Evolutionary conservation across 768 basidiomycete species (phyloP).

Genomic region (Trametes meyenii): DNA sequence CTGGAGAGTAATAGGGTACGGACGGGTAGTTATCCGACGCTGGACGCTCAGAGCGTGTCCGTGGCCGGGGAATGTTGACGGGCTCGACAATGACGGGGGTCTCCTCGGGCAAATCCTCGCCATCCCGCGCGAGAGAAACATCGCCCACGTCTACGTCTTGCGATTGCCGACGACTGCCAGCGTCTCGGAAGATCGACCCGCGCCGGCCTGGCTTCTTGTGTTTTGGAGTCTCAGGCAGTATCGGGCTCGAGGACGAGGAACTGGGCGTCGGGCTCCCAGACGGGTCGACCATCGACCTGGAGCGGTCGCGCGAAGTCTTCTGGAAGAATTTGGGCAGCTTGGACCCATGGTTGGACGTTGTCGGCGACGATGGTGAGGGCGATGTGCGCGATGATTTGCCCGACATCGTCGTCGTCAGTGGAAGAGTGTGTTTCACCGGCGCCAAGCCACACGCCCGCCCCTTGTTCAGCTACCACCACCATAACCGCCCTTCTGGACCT

Average conservation of each 20-base stretch:
- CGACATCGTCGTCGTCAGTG: conserved; percentile 46
- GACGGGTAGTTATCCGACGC: conserved; percentile 47
- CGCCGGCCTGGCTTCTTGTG: conserved; percentile 34
- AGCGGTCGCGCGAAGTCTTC: conserved; percentile 63
- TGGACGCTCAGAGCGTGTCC: conserved; percentile 61
- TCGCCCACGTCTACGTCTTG: conserved; percentile 36
- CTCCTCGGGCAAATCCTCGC: conserved; percentile 48
- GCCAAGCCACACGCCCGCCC: conserved; percentile 1
- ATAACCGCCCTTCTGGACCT: neutral
- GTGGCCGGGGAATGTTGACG: conserved; percentile 52
- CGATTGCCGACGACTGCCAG: conserved; percentile 26
- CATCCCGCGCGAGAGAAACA: conserved; percentile 28
- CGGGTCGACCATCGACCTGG: conserved; percentile 52
- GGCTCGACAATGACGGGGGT: conserved; percentile 72
- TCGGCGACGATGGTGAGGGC: conserved; percentile 45
- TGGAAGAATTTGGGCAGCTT: conserved; percentile 73
- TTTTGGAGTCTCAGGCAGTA: conserved; percentile 34
- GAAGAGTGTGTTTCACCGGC: conserved; percentile 14
- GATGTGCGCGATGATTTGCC: conserved; percentile 48
- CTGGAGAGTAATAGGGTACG: conserved; percentile 48
- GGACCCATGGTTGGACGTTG: conserved; percentile 44
- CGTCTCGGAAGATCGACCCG: conserved; percentile 26
- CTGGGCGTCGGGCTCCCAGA: conserved; percentile 39
- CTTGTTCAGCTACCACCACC: neutral
- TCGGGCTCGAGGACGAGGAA: conserved; percentile 41